These are phyloP conservation scores for Whalleya microplaca DNA, from an alignment of 2,329 filamentous ascomycete genomes.

Conservation along the genomic window DNA sequence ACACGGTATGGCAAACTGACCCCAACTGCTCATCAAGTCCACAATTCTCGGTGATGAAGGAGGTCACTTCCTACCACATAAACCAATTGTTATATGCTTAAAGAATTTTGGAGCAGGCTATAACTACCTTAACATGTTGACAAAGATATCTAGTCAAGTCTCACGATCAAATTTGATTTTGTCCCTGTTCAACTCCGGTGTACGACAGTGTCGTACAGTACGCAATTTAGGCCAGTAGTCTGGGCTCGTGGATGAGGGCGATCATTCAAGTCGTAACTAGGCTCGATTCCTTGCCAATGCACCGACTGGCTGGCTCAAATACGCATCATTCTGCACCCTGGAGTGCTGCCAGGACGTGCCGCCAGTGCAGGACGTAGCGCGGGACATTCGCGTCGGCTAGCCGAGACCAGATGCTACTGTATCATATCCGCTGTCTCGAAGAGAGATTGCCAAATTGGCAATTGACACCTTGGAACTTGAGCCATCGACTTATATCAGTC, in stretches of 20 bases:
- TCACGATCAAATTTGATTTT: neutral
- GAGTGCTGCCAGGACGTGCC: neutral
- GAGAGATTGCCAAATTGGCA: constrained; percentile 14
- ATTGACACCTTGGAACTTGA: constrained; percentile 4
- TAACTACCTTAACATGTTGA: neutral
- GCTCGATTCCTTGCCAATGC: neutral
- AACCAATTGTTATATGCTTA: neutral
- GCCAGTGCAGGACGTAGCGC: neutral
- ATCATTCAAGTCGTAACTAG: too few species aligned
- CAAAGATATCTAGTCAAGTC: neutral
- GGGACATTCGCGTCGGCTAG: neutral
- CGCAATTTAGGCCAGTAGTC: neutral
- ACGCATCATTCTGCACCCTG: neutral
- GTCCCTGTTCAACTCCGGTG: neutral
- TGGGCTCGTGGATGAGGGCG: too few species aligned
- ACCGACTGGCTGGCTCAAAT: neutral
- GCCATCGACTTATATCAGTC: constrained; percentile 3
- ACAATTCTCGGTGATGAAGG: neutral
- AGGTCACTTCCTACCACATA: neutral
- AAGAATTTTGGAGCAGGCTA: neutral
- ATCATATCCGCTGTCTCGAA: constrained; percentile 21
- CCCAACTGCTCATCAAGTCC: neutral
- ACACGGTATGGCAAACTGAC: neutral
- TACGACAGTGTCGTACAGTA: neutral
- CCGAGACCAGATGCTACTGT: constrained; percentile 2